Evolutionary conservation across 164 flowering plant species (phyloP).

Genomic region (Liriodendron chinense): DNA sequence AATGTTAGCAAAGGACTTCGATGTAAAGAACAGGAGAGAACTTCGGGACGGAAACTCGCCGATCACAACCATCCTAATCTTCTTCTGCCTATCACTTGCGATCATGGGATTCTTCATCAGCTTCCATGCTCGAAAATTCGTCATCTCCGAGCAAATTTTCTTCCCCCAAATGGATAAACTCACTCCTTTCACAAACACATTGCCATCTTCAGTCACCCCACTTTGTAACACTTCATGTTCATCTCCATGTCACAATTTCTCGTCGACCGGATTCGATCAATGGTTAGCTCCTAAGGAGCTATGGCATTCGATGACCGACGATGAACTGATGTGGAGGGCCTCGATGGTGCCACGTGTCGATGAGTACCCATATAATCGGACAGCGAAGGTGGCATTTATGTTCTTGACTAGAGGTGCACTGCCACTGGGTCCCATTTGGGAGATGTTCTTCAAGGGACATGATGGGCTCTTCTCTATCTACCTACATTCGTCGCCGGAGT

Average conservation of each 20-base stretch:
- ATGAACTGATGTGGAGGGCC: constrained; percentile 50
- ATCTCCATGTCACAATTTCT: neutral
- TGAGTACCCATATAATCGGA: constrained; percentile 23
- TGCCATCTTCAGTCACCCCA: neutral
- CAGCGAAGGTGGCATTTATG: constrained; percentile 59
- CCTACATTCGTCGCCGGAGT: constrained; percentile 36
- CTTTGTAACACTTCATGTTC: constrained; percentile 11
- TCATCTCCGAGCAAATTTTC: constrained; percentile 20
- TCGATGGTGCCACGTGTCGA: constrained; percentile 38
- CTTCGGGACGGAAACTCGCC: constrained; percentile 21
- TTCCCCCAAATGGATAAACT: constrained; percentile 19
- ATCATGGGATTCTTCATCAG: constrained; percentile 28
- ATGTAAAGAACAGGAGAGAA: constrained; percentile 5
- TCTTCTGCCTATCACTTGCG: constrained; percentile 27
- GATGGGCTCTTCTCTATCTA: constrained; percentile 46
- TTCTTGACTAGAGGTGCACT: constrained; percentile 43
- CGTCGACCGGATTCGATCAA: constrained; percentile 4
- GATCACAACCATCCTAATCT: constrained; percentile 22
- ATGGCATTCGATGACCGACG: constrained; percentile 51
- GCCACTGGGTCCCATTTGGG: constrained; percentile 52
- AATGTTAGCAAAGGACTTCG: neutral
- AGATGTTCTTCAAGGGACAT: constrained; percentile 51
- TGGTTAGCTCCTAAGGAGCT: constrained; percentile 25
- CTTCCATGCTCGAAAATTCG: constrained; percentile 6
- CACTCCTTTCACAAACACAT: neutral